Percentiles rank a stretch among this genome's conserved stretches.
Conservation (phyloP, 257 asterid species). For the Nemophila menziesii region DNA sequence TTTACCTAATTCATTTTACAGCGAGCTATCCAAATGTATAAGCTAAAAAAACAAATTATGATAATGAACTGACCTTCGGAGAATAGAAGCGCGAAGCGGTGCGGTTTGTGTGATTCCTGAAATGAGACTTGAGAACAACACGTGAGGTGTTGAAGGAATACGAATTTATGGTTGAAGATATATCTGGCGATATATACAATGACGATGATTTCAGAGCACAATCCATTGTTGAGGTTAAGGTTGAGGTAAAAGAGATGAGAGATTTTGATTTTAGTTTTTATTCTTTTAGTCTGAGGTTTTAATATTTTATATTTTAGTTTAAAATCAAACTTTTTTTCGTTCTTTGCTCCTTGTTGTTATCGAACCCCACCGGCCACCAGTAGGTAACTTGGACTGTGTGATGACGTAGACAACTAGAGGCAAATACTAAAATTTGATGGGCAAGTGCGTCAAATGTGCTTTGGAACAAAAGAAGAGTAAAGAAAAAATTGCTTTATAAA, state of each 20-base stretch:
- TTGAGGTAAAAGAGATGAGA: not conserved
- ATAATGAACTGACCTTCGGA: not conserved
- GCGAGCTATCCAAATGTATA: not conserved
- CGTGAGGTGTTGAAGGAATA: not conserved
- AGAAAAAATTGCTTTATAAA: too few relatives aligned
- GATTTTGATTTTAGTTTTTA: not conserved
- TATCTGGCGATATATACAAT: not conserved
- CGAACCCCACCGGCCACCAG: too few relatives aligned
- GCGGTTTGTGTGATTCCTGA: not conserved
- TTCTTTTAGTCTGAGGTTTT: not conserved
- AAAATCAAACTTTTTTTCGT: too few relatives aligned
- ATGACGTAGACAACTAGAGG: too few relatives aligned
- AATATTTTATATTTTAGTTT: too few relatives aligned
- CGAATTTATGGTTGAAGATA: not conserved
- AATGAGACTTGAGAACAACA: not conserved
- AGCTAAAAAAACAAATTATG: not conserved
- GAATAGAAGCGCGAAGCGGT: not conserved
- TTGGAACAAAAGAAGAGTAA: too few relatives aligned
- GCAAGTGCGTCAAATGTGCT: too few relatives aligned
- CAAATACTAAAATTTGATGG: too few relatives aligned
- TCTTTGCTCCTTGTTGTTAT: not conserved
- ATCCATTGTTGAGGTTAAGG: constrained; percentile 1
- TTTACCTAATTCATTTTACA: not conserved
- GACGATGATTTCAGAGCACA: not conserved
- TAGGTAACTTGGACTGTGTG: too few relatives aligned